phyloP scores from a whole-genome alignment of 2,329 filamentous ascomycete genomes.

The Ceratocystis huliohia region DNA sequence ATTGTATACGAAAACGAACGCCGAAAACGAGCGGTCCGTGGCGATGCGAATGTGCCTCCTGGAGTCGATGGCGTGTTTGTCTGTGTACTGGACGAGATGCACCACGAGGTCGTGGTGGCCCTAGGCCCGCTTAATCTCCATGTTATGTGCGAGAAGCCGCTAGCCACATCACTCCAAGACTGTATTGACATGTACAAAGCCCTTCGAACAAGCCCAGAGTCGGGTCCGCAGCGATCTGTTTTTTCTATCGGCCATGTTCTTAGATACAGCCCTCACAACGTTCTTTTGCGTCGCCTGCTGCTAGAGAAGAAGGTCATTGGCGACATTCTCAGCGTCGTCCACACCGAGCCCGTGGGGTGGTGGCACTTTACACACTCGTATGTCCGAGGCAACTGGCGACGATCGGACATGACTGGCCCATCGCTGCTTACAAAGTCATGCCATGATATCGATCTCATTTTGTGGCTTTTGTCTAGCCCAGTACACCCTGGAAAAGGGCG shows the following conservation, averaged over 20 bases:
- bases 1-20: slow-evolving; percentile 56
- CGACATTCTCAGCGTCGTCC: slow-evolving; percentile 72
- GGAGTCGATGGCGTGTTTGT: slow-evolving; percentile 52
- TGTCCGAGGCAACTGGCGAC: slow-evolving; percentile 88
- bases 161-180: slow-evolving; percentile 66
- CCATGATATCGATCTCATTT: slow-evolving; percentile 83
- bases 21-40: slow-evolving; percentile 37
- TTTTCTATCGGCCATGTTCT: slow-evolving; percentile 93
- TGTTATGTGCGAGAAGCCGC: slow-evolving; percentile 89
- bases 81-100: slow-evolving; percentile 74
- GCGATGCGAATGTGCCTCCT: slow-evolving; percentile 33
- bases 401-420: slow-evolving; percentile 60
- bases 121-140: slow-evolving; percentile 61
- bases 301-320: slow-evolving; percentile 66
- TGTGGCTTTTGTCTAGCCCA: slow-evolving; percentile 81
- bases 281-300: slow-evolving; percentile 65
- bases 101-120: slow-evolving; percentile 65
- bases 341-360: slow-evolving; percentile 89
- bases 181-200: slow-evolving; percentile 62
- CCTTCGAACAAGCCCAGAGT: slow-evolving; percentile 30
- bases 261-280: slow-evolving; percentile 86
- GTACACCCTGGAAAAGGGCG: slow-evolving; percentile 31
- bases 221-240: slow-evolving; percentile 31
- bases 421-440: slow-evolving; percentile 90
- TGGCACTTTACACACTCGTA: slow-evolving; percentile 92